Percentiles rank a stretch among this genome's conserved stretches.
Evolutionary conservation across 345 rosid species (phyloP).

Genomic region (Citrus inodora): DNA sequence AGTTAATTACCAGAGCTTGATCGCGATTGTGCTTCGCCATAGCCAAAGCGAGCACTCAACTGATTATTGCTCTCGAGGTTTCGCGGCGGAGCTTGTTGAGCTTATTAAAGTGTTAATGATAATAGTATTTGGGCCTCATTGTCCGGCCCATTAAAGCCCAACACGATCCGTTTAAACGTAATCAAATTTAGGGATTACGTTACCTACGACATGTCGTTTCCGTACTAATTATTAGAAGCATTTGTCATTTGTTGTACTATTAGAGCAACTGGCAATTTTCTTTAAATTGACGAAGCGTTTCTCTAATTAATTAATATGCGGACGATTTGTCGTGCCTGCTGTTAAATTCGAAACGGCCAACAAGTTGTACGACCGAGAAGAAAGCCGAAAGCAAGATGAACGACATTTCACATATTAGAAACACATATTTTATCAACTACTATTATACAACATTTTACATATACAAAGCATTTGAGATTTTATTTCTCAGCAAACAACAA

Average conservation of each 20-base stretch:
- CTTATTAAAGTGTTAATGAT: too few species aligned
- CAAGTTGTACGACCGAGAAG: too few species aligned
- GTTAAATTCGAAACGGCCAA: too few species aligned
- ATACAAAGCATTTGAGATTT: not conserved
- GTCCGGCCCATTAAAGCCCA: not conserved
- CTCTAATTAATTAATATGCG: too few species aligned
- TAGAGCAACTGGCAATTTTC: too few species aligned
- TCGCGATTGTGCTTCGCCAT: conserved; percentile 60
- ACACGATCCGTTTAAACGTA: not conserved
- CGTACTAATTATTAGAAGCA: too few species aligned
- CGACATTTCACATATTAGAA: not conserved
- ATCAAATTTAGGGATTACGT: not conserved
- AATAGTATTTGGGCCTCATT: not conserved
- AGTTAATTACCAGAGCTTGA: conserved; percentile 47
- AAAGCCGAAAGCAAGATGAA: not conserved
- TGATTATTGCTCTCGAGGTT: conserved; percentile 1
- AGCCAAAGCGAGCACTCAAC: not conserved
- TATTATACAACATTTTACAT: not conserved
- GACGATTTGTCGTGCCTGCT: too few species aligned
- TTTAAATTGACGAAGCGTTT: too few species aligned
- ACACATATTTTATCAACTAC: not conserved
- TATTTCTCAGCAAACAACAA: not conserved
- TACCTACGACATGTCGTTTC: not conserved
- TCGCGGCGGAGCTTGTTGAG: not conserved
- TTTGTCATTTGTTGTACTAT: too few species aligned